Base-by-base conservation (phyloP, 768 basidiomycete genomes). In the Hygrophorus russula region DNA sequence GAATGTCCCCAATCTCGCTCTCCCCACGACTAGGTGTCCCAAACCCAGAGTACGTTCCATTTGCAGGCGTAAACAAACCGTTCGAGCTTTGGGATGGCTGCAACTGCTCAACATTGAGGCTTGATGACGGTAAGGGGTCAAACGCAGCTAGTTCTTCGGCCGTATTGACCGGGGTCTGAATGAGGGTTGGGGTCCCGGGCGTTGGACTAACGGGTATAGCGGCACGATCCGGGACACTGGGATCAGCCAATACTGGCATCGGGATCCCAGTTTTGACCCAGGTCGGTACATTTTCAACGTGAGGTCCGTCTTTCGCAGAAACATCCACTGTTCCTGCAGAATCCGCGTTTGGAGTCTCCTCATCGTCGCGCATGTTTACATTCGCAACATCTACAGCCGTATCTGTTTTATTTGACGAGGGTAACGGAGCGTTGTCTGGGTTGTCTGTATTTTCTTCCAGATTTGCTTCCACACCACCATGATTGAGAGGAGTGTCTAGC, bases 181-280 rank as follows among this genome's bases (percentile, higher is more conserved):
- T 44, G 34, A 39, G 49, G 12, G 53, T 50, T 6, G 55, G 54
- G 11, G 56, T 54, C 19, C 49, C 52, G 11, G 58, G 51, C n/a
- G 54, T 47, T 12, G 24, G 55, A 44, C 51, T 36, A n/a, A 32
- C 14, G 7, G 50, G 32, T 28, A 35, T 49, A 37, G 51, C 45
- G 8, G 62, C 56, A 11, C 65, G 64, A 45, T 72, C 69, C 11
- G 61, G 59, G 11, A 65, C 60, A 24, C 51, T 55, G 19, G 65
- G 61, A 49, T 71, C 62, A 5, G 69, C 68, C 6, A 57, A 60
- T 34, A 70, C 50, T 14, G 69, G 69, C 59, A 68, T 64, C 8
- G 67, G 64, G 36, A 59, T 46, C 11, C 37, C 41, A 19, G 31
- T 44, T 14, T 17, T 37, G 17, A 51, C 42, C n/a, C 47, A 27